Conservation (phyloP, 768 basidiomycete species). For the Phaeotremella skinneri region DNA sequence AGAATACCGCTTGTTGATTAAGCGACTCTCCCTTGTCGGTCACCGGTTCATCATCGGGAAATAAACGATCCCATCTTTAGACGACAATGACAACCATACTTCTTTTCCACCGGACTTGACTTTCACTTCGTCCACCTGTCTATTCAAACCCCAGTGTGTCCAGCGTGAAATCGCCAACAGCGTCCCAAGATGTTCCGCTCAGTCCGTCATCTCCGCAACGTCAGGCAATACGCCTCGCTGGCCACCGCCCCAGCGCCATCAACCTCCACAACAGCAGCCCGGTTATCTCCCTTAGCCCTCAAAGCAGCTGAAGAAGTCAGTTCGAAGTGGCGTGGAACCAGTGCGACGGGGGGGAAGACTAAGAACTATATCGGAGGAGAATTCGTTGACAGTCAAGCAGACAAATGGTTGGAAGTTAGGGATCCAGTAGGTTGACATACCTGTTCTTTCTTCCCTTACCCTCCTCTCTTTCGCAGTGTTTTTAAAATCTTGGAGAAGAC, state of each 20-base stretch:
- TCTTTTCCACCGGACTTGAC: too few relatives aligned
- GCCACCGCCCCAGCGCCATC: background rate
- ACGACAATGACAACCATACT: too few relatives aligned
- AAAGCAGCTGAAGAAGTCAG: slow-evolving; percentile 38
- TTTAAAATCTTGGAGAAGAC: background rate
- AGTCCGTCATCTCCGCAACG: background rate
- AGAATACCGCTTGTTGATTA: too few relatives aligned
- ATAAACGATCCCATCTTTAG: too few relatives aligned
- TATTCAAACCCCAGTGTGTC: too few relatives aligned
- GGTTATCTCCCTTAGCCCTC: slow-evolving; percentile 23
- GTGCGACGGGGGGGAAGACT: slow-evolving; percentile 75
- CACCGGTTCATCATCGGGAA: too few relatives aligned
- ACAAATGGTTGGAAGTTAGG: slow-evolving; percentile 77
- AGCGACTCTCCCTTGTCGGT: too few relatives aligned
- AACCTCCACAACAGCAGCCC: background rate
- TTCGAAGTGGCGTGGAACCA: slow-evolving; percentile 75
- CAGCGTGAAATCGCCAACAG: too few relatives aligned
- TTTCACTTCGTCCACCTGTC: too few relatives aligned
- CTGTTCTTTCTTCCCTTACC: too few relatives aligned
- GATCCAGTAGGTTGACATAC: slow-evolving; percentile 85
- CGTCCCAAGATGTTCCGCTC: background rate
- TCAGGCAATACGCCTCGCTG: slow-evolving; percentile 1
- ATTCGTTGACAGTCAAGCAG: slow-evolving; percentile 75
- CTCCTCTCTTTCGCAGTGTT: background rate
- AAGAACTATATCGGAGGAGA: slow-evolving; percentile 90